Evolutionary conservation across 2,329 filamentous ascomycete genomes (phyloP).

Genomic region (Fusarium irregulare): DNA sequence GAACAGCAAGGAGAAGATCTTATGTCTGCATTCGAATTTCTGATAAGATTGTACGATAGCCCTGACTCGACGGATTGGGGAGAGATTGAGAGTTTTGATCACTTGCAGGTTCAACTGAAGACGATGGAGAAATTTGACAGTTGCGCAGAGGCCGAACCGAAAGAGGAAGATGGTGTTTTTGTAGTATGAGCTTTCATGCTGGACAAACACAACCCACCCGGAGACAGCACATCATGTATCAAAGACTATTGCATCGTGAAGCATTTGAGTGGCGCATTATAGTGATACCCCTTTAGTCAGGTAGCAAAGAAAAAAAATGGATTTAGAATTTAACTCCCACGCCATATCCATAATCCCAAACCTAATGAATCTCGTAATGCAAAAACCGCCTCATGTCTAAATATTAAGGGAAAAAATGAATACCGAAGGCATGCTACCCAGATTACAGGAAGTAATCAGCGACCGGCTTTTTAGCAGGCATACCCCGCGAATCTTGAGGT

Average conservation of each 20-base stretch:
- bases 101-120: conserved; percentile 4
- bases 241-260: conserved; percentile 9
- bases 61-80: conserved; percentile 22
- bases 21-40: conserved; percentile 7
- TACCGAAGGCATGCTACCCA: neutral
- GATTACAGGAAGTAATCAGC: conserved; percentile 90
- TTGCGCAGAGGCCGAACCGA: conserved; percentile 13
- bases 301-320: conserved; percentile 17
- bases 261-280: conserved; percentile 30
- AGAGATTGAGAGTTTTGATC: conserved; percentile 17
- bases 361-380: conserved; percentile 34
- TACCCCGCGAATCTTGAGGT: conserved; percentile 93
- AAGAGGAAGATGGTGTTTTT: conserved; percentile 6
- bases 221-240: neutral
- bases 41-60: conserved; percentile 10
- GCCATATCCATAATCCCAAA: conserved; percentile 39
- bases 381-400: conserved; percentile 28
- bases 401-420: conserved; percentile 11
- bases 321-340: conserved; percentile 40
- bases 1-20: neutral
- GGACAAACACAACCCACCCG: neutral
- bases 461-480: conserved; percentile 98
- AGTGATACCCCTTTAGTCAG: conserved; percentile 30
- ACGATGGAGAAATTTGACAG: conserved; percentile 11
- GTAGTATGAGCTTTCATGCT: conserved; percentile 16